These are phyloP conservation scores for Lentinus brumalis DNA, from an alignment of 768 basidiomycete species.

Conservation along the genomic window DNA sequence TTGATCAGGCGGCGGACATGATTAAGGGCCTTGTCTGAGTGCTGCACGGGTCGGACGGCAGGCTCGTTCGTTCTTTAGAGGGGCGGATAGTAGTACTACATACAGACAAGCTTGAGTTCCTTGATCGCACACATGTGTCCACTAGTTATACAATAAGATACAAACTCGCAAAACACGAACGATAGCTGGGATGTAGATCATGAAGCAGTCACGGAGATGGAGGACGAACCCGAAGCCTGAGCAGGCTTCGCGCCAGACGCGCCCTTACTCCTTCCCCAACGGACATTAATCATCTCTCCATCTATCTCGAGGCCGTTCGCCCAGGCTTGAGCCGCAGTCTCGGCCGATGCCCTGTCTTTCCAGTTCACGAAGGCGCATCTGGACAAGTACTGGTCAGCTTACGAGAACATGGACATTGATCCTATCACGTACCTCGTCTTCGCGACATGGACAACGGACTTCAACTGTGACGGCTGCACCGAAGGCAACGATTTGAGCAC, in stretches of 20 bases:
- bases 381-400: background rate
- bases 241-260: slow-evolving; percentile 34
- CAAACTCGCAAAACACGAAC: background rate
- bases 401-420: background rate
- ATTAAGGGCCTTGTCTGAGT: background rate
- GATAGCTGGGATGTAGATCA: background rate
- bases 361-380: slow-evolving; percentile 98
- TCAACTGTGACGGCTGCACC: slow-evolving; percentile 64
- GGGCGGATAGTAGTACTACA: no score
- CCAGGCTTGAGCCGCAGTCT: slow-evolving; percentile 86
- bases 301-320: slow-evolving; percentile 89
- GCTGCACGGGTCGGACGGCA: background rate
- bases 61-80: background rate
- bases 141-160: slow-evolving; percentile 3
- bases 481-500: slow-evolving; percentile 70
- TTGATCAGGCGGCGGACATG: background rate
- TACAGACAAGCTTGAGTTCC: background rate
- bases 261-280: slow-evolving; percentile 85
- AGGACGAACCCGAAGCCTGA: slow-evolving; percentile 15
- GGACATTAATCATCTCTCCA: slow-evolving; percentile 69
- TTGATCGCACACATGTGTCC: background rate
- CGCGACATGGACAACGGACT: slow-evolving; percentile 83
- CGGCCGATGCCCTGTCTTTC: slow-evolving; percentile 77
- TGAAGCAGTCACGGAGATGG: slow-evolving; percentile 8
- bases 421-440: slow-evolving; percentile 61